Conservation (phyloP, 2,329 filamentous ascomycete species). For the Chaetomiaceae sp. region DNA sequence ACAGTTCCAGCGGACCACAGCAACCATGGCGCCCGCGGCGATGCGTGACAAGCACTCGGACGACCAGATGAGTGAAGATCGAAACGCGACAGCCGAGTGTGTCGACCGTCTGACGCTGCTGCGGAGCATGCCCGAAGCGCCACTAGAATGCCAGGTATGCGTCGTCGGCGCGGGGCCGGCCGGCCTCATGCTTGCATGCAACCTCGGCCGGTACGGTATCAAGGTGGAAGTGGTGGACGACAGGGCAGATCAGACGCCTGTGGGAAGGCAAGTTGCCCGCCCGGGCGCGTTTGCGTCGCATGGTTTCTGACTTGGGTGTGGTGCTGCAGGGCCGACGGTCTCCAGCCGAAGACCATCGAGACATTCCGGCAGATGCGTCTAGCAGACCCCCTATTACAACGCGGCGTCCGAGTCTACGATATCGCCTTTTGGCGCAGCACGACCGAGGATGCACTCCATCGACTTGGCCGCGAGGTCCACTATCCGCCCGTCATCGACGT, state of each 20-base stretch:
- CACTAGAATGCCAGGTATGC: slow-evolving; percentile 37
- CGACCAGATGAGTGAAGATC: slow-evolving; percentile 30
- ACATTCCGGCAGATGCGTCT: slow-evolving; percentile 69
- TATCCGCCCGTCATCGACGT: slow-evolving; percentile 61
- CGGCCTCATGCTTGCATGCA: slow-evolving; percentile 51
- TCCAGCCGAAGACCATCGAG: slow-evolving; percentile 76
- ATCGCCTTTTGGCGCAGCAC: slow-evolving; percentile 67
- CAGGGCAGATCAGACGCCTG: slow-evolving; percentile 61
- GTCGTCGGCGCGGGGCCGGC: slow-evolving; percentile 54
- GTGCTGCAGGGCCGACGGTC: slow-evolving; percentile 57
- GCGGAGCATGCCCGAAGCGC: slow-evolving; percentile 45
- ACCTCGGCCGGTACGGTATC: slow-evolving; percentile 62
- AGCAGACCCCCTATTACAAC: slow-evolving; percentile 62
- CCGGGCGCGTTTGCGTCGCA: not conserved
- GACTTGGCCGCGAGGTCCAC: slow-evolving; percentile 62
- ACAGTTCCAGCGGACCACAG: slow-evolving; percentile 3
- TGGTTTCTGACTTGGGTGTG: slow-evolving; percentile 7
- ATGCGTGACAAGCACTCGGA: slow-evolving; percentile 34
- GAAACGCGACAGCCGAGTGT: slow-evolving; percentile 32
- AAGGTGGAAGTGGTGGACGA: slow-evolving; percentile 65
- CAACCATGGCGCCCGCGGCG: slow-evolving; percentile 36
- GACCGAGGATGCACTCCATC: slow-evolving; percentile 47
- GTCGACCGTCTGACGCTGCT: slow-evolving; percentile 47
- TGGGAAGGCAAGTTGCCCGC: slow-evolving; percentile 47
- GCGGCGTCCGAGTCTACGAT: slow-evolving; percentile 67